A percentile compares a stretch with the other conserved stretches of the same genome.
These are phyloP conservation scores for Chlamydomonas sp. DNA, from an alignment of 139 green algal genomes.

Conservation along the genomic window DNA sequence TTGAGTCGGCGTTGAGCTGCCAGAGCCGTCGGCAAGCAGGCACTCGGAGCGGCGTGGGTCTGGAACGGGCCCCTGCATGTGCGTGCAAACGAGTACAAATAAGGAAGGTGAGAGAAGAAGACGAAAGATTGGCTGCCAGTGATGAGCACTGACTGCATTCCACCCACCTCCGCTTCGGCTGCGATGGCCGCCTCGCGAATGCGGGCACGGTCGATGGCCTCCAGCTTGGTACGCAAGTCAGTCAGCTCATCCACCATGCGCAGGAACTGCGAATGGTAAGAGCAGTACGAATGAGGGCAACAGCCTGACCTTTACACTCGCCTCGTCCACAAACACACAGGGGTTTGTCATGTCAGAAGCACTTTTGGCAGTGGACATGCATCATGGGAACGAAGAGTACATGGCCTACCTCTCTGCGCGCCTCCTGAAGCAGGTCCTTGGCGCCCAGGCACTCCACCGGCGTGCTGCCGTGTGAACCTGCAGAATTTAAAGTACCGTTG, in stretches of 20 bases:
- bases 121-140: neutral
- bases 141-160: neutral
- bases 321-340: neutral
- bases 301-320: neutral
- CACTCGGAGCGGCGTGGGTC: too few relatives aligned
- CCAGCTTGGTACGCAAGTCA: constrained; percentile 13
- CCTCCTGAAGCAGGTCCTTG: constrained; percentile 5
- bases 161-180: constrained; percentile 15
- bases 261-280: too few relatives aligned
- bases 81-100: too few relatives aligned
- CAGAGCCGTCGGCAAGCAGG: too few relatives aligned
- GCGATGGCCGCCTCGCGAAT: constrained; percentile 4
- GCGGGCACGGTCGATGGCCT: neutral
- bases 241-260: too few relatives aligned
- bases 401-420: neutral
- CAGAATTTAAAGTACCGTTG: too few relatives aligned
- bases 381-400: neutral
- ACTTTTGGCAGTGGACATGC: neutral
- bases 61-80: too few relatives aligned
- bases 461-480: constrained; percentile 15
- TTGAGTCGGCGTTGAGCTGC: neutral
- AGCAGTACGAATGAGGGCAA: too few relatives aligned
- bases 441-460: neutral
- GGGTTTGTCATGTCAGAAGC: neutral
- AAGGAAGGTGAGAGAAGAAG: too few relatives aligned